Conservation (phyloP, 805 yeast genomes). For the Tetrapisispora phaffii region DNA sequence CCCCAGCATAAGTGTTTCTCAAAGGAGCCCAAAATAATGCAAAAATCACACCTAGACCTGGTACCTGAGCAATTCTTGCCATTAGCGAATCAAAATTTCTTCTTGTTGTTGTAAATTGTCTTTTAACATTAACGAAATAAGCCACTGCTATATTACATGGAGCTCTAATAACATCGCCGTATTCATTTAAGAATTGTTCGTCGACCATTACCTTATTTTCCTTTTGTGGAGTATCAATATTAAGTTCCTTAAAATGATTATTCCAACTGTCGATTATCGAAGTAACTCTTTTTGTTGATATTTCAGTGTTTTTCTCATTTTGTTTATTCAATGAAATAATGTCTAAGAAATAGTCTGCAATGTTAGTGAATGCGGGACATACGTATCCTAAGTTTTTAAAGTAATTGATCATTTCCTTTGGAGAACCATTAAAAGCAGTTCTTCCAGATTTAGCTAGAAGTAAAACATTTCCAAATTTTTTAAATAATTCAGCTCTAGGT, state of each 20-base stretch:
- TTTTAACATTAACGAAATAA: constrained; percentile 33
- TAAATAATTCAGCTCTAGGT: constrained; percentile 60
- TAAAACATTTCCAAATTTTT: constrained; percentile 59
- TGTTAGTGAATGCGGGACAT: constrained; percentile 52
- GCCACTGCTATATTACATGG: constrained; percentile 15
- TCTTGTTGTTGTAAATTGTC: constrained; percentile 32
- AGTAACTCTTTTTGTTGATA: constrained; percentile 34
- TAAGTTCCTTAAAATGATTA: neutral
- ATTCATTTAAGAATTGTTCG: constrained; percentile 4
- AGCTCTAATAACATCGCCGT: constrained; percentile 14
- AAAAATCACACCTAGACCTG: constrained; percentile 53
- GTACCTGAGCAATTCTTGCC: constrained; percentile 55
- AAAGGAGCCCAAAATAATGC: constrained; percentile 61
- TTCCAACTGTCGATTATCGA: constrained; percentile 34
- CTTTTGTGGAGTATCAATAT: neutral
- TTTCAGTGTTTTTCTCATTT: constrained; percentile 32
- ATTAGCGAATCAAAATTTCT: constrained; percentile 49
- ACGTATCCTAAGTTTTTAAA: constrained; percentile 41
- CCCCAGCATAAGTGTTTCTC: constrained; percentile 38
- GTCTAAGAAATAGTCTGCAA: constrained; percentile 70
- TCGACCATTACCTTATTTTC: constrained; percentile 7
- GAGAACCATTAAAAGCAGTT: constrained; percentile 58
- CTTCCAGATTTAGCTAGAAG: constrained; percentile 64
- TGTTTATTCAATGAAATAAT: constrained; percentile 50
- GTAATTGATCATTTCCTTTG: constrained; percentile 37